These are phyloP conservation scores for Cyclospora cayetanensis DNA, from an alignment of 169 alveolate species.

Conservation along the genomic window DNA sequence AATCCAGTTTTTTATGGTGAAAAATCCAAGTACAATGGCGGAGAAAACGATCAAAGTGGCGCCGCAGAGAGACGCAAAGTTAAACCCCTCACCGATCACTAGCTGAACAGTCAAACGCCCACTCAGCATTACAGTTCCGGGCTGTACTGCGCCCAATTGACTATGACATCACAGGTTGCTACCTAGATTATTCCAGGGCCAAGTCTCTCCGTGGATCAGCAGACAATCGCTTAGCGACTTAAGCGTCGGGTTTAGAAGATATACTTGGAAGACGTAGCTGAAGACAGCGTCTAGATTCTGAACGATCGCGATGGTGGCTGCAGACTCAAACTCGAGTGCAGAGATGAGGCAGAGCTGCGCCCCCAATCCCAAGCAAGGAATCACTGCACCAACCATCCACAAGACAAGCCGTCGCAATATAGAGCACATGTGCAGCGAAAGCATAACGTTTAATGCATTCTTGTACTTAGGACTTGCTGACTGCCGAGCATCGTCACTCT, in stretches of 20 bases:
- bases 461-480: neutral
- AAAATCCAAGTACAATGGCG: constrained; percentile 1
- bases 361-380: constrained; percentile 33
- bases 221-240: too few species aligned
- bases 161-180: too few species aligned
- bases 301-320: constrained; percentile 36
- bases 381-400: too few species aligned
- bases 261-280: constrained; percentile 42
- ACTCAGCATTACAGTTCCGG: too few species aligned
- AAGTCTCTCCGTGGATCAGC: too few species aligned
- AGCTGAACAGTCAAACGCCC: constrained; percentile 1
- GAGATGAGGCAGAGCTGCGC: constrained; percentile 54
- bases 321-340: constrained; percentile 31
- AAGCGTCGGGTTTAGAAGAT: neutral
- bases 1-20: neutral
- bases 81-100: constrained; percentile 38
- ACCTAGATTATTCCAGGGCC: too few species aligned
- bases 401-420: too few species aligned
- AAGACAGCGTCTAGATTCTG: constrained; percentile 53
- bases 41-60: constrained; percentile 33
- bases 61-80: constrained; percentile 38
- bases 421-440: neutral
- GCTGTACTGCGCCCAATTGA: too few species aligned
- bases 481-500: neutral
- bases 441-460: neutral